Conservation (phyloP, 1,139 yeast species). For the Debaryomyces udenii region DNA sequence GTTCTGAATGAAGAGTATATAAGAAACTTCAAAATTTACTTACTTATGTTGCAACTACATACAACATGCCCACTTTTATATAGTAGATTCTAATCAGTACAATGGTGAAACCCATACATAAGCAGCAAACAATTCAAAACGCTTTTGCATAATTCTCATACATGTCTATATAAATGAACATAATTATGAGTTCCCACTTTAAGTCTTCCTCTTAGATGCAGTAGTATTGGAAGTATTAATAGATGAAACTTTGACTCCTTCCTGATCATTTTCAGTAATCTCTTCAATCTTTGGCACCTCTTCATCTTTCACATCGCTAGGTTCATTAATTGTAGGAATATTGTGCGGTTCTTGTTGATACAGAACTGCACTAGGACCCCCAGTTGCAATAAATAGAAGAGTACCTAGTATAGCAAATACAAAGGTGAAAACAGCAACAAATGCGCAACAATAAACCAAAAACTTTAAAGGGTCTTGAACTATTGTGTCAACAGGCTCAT, state of each 20-base stretch:
- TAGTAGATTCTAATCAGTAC: too few species aligned
- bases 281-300: conserved; percentile 20
- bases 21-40: too few species aligned
- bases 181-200: too few species aligned
- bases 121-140: too few species aligned
- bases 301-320: conserved; percentile 8
- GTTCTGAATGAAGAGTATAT: too few species aligned
- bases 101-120: too few species aligned
- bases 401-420: conserved; percentile 35
- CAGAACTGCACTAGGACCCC: conserved; percentile 14
- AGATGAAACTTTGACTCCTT: conserved; percentile 17
- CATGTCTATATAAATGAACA: not conserved
- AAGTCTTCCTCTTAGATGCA: conserved; percentile 25
- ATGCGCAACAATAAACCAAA: conserved; percentile 45
- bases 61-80: too few species aligned
- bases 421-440: conserved; percentile 42
- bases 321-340: conserved; percentile 3
- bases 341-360: not conserved
- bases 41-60: too few species aligned
- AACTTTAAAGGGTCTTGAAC: conserved; percentile 51
- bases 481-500: conserved; percentile 47
- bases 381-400: conserved; percentile 16
- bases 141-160: too few species aligned
- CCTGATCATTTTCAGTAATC: conserved; percentile 15
- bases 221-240: conserved; percentile 29